These are phyloP conservation scores for Simmondsia chinensis DNA, from an alignment of 148 eudicot genomes.

Conservation along the genomic window DNA sequence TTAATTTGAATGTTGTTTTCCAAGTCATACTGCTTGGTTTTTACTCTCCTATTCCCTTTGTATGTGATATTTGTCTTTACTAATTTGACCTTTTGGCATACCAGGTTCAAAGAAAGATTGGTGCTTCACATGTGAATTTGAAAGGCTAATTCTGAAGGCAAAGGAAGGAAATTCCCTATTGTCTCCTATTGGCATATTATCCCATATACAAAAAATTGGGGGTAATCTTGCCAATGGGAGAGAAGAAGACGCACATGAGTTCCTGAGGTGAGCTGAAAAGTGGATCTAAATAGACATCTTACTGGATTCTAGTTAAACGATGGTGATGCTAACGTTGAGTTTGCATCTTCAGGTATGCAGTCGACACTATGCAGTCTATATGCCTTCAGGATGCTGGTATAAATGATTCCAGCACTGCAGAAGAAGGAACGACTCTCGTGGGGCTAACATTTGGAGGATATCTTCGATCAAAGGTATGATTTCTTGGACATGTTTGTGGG, in stretches of 20 bases:
- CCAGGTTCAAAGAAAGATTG: conserved; percentile 59
- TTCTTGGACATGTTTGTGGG: too few species aligned
- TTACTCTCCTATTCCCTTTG: neutral
- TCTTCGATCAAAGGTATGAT: conserved; percentile 89
- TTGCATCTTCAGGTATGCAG: conserved; percentile 45
- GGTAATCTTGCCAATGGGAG: conserved; percentile 62
- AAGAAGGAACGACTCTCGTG: conserved; percentile 63
- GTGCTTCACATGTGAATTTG: conserved; percentile 88
- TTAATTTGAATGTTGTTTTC: neutral
- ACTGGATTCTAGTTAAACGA: conserved; percentile 1
- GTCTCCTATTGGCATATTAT: conserved; percentile 54
- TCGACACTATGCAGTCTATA: conserved; percentile 66
- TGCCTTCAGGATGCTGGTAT: conserved; percentile 56
- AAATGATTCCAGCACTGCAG: conserved; percentile 31
- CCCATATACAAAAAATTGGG: conserved; percentile 56
- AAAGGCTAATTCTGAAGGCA: conserved; percentile 44
- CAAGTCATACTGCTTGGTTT: neutral
- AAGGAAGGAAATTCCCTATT: conserved; percentile 43
- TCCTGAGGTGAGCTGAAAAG: conserved; percentile 44
- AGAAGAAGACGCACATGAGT: conserved; percentile 95
- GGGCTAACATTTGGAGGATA: conserved; percentile 91
- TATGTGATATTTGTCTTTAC: neutral
- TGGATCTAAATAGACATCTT: neutral
- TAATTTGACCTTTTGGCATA: conserved; percentile 5
- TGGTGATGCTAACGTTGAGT: conserved; percentile 1